Evolutionary conservation across 2,329 filamentous ascomycete genomes (phyloP).

Genomic region (Phaeophleospora eucalypticola): DNA sequence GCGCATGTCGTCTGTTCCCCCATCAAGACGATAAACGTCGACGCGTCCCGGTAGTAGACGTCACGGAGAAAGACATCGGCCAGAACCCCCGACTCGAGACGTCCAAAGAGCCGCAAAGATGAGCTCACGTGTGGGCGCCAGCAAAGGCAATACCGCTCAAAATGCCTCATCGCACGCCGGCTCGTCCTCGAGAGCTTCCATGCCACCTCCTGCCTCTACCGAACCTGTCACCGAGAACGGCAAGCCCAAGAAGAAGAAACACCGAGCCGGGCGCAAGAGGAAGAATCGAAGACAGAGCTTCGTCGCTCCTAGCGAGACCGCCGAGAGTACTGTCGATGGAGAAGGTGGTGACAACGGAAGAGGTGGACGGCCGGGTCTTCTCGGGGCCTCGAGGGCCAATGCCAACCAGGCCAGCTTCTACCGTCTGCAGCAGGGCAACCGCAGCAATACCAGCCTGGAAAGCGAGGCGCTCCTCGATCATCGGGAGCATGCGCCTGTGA

Average conservation of each 20-base stretch:
- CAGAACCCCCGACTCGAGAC: background rate
- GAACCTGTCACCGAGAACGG: slow-evolving; percentile 1
- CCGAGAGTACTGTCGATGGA: slow-evolving; percentile 49
- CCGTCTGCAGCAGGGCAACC: slow-evolving; percentile 49
- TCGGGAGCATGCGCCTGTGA: slow-evolving; percentile 47
- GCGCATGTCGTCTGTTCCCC: background rate
- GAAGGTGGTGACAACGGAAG: slow-evolving; percentile 22
- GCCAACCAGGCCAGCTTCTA: slow-evolving; percentile 50
- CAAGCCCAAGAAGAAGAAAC: slow-evolving; percentile 19
- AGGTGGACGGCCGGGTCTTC: slow-evolving; percentile 35
- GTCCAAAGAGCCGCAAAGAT: background rate
- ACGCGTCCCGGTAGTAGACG: background rate
- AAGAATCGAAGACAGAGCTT: slow-evolving; percentile 75
- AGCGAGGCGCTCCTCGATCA: slow-evolving; percentile 87
- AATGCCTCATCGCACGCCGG: slow-evolving; percentile 4
- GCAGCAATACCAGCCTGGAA: slow-evolving; percentile 82
- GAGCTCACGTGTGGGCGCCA: background rate
- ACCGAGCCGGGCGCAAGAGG: slow-evolving; percentile 57
- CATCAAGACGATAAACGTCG: background rate
- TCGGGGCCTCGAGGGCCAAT: slow-evolving; percentile 35
- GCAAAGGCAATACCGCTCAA: slow-evolving; percentile 5
- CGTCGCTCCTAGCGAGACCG: slow-evolving; percentile 56
- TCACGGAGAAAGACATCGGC: background rate
- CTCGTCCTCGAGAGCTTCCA: background rate
- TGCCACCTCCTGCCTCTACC: slow-evolving; percentile 2